Evolutionary conservation across 2,329 filamentous ascomycete species (phyloP), one percentile per base, ranked within the genome.

Genomic region (Aspergillus sp.): DNA sequence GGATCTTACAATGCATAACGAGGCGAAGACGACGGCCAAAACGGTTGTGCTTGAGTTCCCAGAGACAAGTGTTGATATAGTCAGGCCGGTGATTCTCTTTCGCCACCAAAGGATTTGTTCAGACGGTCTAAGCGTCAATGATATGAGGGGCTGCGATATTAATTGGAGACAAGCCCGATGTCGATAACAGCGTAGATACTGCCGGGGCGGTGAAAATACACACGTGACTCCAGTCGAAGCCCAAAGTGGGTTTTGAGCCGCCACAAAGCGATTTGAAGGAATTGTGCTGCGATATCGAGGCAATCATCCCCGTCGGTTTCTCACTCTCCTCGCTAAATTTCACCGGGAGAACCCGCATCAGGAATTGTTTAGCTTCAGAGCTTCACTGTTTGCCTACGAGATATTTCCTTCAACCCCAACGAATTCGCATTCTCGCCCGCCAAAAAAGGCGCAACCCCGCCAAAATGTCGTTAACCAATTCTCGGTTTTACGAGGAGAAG

Each of bases 401-500:
- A 33, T 44, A 33, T 19, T 24, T 24, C 47, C 46, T 33, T 46
- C 44, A n/a, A 45, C 31, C 6, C 37, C 23, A 23, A 37, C 57
- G 55, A 53, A 46, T 57, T 49, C 53, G 44, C 52, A 59, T 21
- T 47, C 50, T 58, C 51, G 62, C 60, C 60, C 57, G 44, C 39
- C 52, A 60, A 21, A 61, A 21, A 61, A 70, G 63, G 64, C 69
- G 70, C 71, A 72, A 72, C 73, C 72, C 79, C 82, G 81, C 83
- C 85, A 60, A 90, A 72, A 96, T 96, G 90, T 96, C 92, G 80
- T 87, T 96, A 82, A 95, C 90, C 76, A 96, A 96, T 82, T 96
- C 90, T 80, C 91, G 92, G 72, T 97, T 96, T 80, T 97, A 96
- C 78, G 92, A 96, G 84, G 91, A 96, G 82, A 96, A 96, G 80